These are phyloP conservation scores for Aureobasidium sp. DNA, from an alignment of 2,329 filamentous ascomycete species.

Conservation along the genomic window DNA sequence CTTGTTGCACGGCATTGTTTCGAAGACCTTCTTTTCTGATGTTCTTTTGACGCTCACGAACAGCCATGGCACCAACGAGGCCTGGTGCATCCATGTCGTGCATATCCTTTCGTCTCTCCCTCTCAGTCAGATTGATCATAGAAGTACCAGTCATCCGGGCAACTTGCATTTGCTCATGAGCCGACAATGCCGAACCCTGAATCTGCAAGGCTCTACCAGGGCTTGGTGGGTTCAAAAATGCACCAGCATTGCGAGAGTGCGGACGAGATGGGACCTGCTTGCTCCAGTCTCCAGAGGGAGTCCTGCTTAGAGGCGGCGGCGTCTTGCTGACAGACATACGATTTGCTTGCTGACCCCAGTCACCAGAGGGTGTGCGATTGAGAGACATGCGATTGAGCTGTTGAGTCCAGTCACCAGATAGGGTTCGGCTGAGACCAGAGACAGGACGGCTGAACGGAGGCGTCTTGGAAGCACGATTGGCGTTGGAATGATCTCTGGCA, in stretches of 20 bases:
- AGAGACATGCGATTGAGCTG: constrained; percentile 30
- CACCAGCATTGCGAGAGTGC: constrained; percentile 52
- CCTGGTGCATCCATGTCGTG: constrained; percentile 36
- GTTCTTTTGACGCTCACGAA: constrained; percentile 69
- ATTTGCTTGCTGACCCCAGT: constrained; percentile 34
- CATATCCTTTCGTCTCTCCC: constrained; percentile 31
- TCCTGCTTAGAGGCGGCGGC: constrained; percentile 27
- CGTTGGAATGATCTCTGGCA: neutral
- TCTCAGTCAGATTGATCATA: constrained; percentile 58
- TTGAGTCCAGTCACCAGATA: constrained; percentile 18
- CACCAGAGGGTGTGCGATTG: constrained; percentile 37
- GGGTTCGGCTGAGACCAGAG: constrained; percentile 20
- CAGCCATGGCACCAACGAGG: constrained; percentile 71
- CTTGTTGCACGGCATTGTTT: constrained; percentile 62
- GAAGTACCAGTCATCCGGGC: constrained; percentile 73
- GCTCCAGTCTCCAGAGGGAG: constrained; percentile 26
- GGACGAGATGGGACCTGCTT: constrained; percentile 32
- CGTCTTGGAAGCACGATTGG: neutral
- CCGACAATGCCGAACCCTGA: constrained; percentile 60
- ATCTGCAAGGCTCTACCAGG: constrained; percentile 27
- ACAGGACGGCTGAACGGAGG: constrained; percentile 27
- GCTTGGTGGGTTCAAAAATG: constrained; percentile 38
- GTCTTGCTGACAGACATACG: constrained; percentile 15
- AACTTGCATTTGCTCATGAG: constrained; percentile 83
- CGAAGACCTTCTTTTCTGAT: constrained; percentile 60